Percentiles rank a stretch among this genome's conserved stretches.
phyloP scores from a whole-genome alignment of 768 basidiomycete species.

The Cantharellus anzutake region DNA sequence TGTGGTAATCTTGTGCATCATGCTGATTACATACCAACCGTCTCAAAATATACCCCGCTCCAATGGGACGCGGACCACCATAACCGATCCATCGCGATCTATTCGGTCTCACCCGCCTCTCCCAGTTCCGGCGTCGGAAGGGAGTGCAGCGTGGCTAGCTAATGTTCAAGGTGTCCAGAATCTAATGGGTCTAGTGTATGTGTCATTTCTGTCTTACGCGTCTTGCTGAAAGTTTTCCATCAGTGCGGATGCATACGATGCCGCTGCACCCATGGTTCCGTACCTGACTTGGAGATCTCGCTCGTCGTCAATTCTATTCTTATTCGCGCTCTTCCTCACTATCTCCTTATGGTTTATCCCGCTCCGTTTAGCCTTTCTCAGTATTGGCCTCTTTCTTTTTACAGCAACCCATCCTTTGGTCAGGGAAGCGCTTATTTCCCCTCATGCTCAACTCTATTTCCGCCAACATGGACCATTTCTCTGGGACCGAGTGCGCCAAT shows the following conservation, averaged over 20 bases:
- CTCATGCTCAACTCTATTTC: conserved; percentile 1
- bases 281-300: conserved; percentile 33
- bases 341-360: conserved; percentile 18
- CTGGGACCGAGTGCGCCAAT: conserved; percentile 14
- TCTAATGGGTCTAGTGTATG: conserved; percentile 69
- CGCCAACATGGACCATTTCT: neutral
- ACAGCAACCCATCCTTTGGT: conserved; percentile 30
- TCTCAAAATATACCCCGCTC: neutral
- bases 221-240: neutral
- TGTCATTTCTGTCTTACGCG: conserved; percentile 8
- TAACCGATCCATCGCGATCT: neutral
- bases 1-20: neutral
- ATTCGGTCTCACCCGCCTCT: neutral
- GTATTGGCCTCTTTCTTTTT: conserved; percentile 31
- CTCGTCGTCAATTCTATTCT: conserved; percentile 35
- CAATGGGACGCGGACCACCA: neutral
- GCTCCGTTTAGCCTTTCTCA: conserved; percentile 29
- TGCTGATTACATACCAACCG: neutral
- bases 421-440: conserved; percentile 11
- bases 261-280: conserved; percentile 29
- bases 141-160: conserved; percentile 61
- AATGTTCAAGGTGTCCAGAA: conserved; percentile 85
- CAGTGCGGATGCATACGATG: conserved; percentile 46
- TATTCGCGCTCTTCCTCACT: conserved; percentile 28
- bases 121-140: conserved; percentile 27